A percentile compares a stretch with the other conserved stretches of the same genome.
These are phyloP conservation scores for Penicillium hordei DNA, from an alignment of 2,329 filamentous ascomycete genomes.

Conservation along the genomic window DNA sequence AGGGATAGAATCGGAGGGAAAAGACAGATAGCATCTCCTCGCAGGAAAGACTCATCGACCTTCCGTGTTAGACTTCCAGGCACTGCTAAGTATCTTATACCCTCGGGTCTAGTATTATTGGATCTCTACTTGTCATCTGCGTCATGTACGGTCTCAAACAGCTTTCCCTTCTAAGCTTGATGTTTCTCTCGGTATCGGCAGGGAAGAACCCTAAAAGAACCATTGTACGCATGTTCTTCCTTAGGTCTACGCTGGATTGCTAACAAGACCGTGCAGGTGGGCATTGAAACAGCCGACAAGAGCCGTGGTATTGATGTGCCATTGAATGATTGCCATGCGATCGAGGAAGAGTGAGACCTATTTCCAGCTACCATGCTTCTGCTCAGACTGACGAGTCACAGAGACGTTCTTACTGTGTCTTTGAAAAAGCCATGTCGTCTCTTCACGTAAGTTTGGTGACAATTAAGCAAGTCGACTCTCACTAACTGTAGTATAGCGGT, in stretches of 20 bases:
- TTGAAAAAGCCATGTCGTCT: slow-evolving; percentile 25
- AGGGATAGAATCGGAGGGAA: not conserved
- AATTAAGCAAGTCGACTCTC: not conserved
- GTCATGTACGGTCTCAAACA: slow-evolving; percentile 25
- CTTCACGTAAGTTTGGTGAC: slow-evolving; percentile 22
- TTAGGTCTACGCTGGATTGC: not conserved
- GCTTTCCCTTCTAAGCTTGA: slow-evolving; percentile 23
- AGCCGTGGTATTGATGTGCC: slow-evolving; percentile 22
- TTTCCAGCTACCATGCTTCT: not conserved
- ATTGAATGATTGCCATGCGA: slow-evolving; percentile 23
- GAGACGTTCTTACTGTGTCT: slow-evolving; percentile 23
- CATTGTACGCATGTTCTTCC: slow-evolving; percentile 4
- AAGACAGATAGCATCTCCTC: slow-evolving; percentile 3
- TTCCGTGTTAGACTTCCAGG: not conserved
- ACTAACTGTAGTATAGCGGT: slow-evolving; percentile 11
- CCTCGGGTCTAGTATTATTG: not conserved
- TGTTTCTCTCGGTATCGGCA: slow-evolving; percentile 22
- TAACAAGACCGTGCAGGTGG: slow-evolving; percentile 18
- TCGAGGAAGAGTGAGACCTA: slow-evolving; percentile 25
- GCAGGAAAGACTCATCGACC: not conserved
- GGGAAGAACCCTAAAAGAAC: slow-evolving; percentile 15
- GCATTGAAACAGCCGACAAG: slow-evolving; percentile 20
- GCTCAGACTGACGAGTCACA: slow-evolving; percentile 2
- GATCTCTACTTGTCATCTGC: not conserved
- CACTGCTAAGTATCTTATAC: not conserved